Evolutionary conservation across 176 grass and related monocot genomes (phyloP).

Genomic region (Metroxylon sagu): DNA sequence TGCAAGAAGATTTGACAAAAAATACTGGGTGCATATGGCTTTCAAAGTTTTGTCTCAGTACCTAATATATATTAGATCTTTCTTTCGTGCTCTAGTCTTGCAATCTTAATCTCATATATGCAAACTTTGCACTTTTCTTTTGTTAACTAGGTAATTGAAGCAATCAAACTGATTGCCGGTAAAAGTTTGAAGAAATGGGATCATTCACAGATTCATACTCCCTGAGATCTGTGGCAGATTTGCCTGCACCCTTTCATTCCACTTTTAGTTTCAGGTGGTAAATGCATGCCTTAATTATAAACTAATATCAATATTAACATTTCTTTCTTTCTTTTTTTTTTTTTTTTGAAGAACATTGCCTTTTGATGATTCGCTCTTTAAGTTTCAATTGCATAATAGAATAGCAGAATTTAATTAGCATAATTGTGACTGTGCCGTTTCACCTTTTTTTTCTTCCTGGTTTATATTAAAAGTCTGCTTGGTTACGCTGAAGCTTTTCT

Average conservation of each 20-base stretch:
- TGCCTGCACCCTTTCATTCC: slow-evolving; percentile 60
- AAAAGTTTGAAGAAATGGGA: slow-evolving; percentile 28
- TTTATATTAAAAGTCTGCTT: too few relatives aligned
- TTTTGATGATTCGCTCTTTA: background rate
- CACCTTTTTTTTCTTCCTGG: too few relatives aligned
- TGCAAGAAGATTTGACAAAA: too few relatives aligned
- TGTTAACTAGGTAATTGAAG: too few relatives aligned
- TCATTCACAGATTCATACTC: slow-evolving; percentile 53
- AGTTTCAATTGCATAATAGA: background rate
- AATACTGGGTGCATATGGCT: too few relatives aligned
- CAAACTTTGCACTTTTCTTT: too few relatives aligned
- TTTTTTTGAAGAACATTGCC: background rate
- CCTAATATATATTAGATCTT: too few relatives aligned
- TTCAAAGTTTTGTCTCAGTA: too few relatives aligned
- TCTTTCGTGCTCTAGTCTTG: too few relatives aligned
- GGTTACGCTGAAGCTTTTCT: too few relatives aligned
- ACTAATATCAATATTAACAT: background rate
- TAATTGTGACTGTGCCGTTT: background rate
- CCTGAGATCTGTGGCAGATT: slow-evolving; percentile 46
- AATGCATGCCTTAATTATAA: background rate
- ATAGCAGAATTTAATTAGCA: background rate
- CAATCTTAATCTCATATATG: too few relatives aligned
- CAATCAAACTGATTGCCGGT: too few relatives aligned
- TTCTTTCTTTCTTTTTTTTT: background rate
- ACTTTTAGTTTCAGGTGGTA: slow-evolving; percentile 76